Conservation (phyloP, 768 basidiomycete genomes). For the Amanita polypyramis region DNA sequence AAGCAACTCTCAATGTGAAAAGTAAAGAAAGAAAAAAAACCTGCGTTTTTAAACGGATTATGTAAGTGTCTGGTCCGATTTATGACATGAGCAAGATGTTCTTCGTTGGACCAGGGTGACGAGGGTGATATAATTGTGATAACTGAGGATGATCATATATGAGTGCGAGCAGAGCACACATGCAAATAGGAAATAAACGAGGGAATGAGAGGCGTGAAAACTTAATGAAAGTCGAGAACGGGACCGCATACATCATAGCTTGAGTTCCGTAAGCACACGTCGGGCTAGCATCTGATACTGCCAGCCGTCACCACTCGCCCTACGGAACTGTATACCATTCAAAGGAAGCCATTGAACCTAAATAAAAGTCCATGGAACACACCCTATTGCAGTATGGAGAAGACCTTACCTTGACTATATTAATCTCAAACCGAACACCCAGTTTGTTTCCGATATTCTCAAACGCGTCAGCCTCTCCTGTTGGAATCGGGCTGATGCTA, state of each 20-base stretch:
- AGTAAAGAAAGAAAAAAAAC: background rate
- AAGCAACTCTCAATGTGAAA: background rate
- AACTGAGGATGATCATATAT: no score
- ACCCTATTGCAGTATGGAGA: background rate
- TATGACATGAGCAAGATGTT: background rate
- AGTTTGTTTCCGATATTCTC: constrained; percentile 66
- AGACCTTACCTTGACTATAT: constrained; percentile 80
- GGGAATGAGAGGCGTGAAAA: background rate
- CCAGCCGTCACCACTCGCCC: constrained; percentile 87
- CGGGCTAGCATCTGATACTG: constrained; percentile 95
- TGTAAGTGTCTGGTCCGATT: background rate
- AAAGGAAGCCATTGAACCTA: constrained; percentile 90
- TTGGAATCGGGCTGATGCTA: constrained; percentile 39
- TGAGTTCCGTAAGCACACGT: constrained; percentile 79
- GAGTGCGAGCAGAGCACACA: background rate
- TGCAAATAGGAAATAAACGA: constrained; percentile 2
- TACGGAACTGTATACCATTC: constrained; percentile 92
- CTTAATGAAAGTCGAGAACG: no score
- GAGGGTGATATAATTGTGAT: background rate
- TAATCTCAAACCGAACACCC: constrained; percentile 93
- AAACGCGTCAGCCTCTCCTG: constrained; percentile 60
- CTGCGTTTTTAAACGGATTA: background rate
- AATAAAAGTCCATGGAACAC: background rate
- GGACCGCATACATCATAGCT: constrained; percentile 54
- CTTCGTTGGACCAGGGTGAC: background rate